Evolutionary conservation across 768 basidiomycete genomes (phyloP).

Genomic region (Tylopilus plumbeoviolaceoides): DNA sequence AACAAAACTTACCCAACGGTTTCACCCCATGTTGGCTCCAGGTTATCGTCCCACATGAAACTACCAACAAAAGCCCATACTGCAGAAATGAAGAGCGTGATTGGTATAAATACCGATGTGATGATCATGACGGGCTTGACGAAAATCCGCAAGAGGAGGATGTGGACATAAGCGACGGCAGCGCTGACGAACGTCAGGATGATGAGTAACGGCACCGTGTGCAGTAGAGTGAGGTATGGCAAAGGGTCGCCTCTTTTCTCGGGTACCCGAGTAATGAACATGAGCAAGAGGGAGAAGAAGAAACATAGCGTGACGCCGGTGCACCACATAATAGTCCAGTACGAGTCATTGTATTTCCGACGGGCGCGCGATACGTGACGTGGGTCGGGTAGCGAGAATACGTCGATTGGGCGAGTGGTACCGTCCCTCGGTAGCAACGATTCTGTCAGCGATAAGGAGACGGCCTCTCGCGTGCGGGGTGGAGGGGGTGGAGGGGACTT

Average conservation of each 20-base stretch:
- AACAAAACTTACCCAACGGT: constrained; percentile 60
- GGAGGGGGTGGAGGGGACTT: constrained; percentile 38
- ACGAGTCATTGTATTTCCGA: constrained; percentile 69
- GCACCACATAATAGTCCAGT: constrained; percentile 69
- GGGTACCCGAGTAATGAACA: constrained; percentile 55
- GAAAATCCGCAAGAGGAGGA: constrained; percentile 73
- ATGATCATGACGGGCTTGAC: constrained; percentile 79
- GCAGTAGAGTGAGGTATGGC: constrained; percentile 70
- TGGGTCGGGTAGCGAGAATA: constrained; percentile 77
- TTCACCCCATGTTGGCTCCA: constrained; percentile 76
- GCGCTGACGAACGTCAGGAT: constrained; percentile 72
- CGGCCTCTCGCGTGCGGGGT: constrained; percentile 41
- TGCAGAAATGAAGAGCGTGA: constrained; percentile 67
- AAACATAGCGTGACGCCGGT: constrained; percentile 55
- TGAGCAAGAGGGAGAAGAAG: constrained; percentile 59
- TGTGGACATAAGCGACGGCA: constrained; percentile 65
- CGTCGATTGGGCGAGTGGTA: constrained; percentile 54
- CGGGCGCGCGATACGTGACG: constrained; percentile 58
- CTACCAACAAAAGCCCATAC: constrained; percentile 81
- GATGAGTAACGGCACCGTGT: constrained; percentile 73
- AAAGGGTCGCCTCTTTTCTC: constrained; percentile 19
- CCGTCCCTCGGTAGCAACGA: constrained; percentile 77
- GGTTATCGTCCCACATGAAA: constrained; percentile 55
- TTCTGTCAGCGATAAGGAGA: constrained; percentile 71
- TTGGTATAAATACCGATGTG: constrained; percentile 73